Evolutionary conservation across 2,329 filamentous ascomycete genomes (phyloP).

Genomic region (Colletotrichum cuscutae): DNA sequence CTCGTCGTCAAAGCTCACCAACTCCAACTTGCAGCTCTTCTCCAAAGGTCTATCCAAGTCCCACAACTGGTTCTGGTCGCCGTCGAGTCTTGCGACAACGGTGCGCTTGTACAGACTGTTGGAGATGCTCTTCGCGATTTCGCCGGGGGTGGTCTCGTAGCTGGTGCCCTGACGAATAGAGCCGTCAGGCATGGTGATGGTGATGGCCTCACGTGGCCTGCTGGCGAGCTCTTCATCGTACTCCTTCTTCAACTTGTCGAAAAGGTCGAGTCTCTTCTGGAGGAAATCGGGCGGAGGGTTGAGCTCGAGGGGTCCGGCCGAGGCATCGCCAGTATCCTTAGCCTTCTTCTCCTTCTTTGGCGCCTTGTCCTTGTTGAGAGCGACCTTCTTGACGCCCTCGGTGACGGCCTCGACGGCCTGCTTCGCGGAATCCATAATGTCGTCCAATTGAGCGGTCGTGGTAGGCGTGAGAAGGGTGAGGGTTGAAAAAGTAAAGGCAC

Average conservation of each 20-base stretch:
- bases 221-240: conserved; percentile 79
- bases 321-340: conserved; percentile 46
- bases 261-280: conserved; percentile 84
- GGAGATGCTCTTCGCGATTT: conserved; percentile 81
- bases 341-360: conserved; percentile 65
- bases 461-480: conserved; percentile 5
- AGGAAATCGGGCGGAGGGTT: conserved; percentile 78
- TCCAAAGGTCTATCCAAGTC: conserved; percentile 92
- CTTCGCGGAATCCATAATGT: conserved; percentile 59
- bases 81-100: conserved; percentile 87
- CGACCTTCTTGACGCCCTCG: conserved; percentile 70
- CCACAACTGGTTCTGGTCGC: conserved; percentile 79
- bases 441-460: conserved; percentile 21
- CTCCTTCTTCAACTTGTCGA: conserved; percentile 87
- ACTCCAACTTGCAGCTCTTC: conserved; percentile 84
- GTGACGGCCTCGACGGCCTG: conserved; percentile 59
- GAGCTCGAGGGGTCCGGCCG: conserved; percentile 57
- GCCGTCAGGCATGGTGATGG: conserved; percentile 78
- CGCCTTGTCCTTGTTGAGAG: conserved; percentile 57
- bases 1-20: conserved; percentile 82
- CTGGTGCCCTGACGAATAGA: conserved; percentile 78
- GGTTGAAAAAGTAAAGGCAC: neutral
- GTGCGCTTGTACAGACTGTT: conserved; percentile 88
- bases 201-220: conserved; percentile 79
- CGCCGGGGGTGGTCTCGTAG: conserved; percentile 90